A percentile compares a stretch with the other conserved stretches of the same genome.
phyloP scores from a whole-genome alignment of 192 early-diverging fungal species.

The Gigaspora rosea region DNA sequence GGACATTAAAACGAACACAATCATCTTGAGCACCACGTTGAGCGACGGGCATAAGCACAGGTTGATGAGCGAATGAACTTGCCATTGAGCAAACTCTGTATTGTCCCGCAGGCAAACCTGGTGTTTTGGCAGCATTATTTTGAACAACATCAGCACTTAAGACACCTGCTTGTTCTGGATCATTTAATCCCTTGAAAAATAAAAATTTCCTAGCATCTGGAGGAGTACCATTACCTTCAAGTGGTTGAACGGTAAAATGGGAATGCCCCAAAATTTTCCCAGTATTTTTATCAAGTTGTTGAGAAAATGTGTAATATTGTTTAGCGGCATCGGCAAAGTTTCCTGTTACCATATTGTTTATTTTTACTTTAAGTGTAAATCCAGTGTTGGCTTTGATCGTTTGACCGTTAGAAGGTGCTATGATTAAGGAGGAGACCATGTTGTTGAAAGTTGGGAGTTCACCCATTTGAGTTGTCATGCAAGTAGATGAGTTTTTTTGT shows the following conservation, averaged over 20 bases:
- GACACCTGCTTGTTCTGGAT: neutral
- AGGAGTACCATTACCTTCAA: neutral
- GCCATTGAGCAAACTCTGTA: slow-evolving; percentile 30
- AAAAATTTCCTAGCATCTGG: neutral
- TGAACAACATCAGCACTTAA: neutral
- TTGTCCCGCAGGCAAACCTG: neutral
- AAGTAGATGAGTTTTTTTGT: neutral
- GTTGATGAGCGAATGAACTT: neutral
- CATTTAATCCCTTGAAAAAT: slow-evolving; percentile 21
- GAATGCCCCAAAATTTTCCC: neutral
- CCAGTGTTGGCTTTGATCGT: neutral
- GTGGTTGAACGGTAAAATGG: neutral
- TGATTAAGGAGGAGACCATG: neutral
- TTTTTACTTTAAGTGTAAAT: neutral
- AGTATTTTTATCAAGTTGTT: neutral
- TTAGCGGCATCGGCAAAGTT: neutral
- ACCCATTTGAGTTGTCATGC: neutral
- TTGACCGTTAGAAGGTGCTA: neutral
- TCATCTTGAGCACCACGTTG: slow-evolving; percentile 35
- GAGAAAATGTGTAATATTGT: neutral
- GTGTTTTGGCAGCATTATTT: neutral
- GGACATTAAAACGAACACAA: slow-evolving; percentile 21
- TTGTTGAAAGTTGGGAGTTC: neutral
- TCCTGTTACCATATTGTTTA: neutral
- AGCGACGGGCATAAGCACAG: slow-evolving; percentile 32